Percentiles rank a stretch among this genome's conserved stretches.
These are phyloP conservation scores for Exutisphaerella laricina DNA, from an alignment of 2,329 filamentous ascomycete genomes.

Conservation along the genomic window DNA sequence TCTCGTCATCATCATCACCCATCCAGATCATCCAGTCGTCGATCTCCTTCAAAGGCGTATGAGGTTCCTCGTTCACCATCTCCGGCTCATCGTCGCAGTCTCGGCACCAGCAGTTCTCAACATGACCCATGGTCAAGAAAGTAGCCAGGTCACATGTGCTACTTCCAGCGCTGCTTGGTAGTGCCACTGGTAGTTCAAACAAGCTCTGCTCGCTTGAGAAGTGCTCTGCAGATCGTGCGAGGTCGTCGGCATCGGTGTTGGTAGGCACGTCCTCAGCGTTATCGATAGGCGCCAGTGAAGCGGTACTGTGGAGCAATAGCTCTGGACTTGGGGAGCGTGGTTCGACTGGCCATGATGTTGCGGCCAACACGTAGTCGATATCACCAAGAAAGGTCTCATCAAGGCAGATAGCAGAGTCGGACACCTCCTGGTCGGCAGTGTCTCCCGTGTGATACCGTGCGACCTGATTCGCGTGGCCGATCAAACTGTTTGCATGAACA, in stretches of 20 bases:
- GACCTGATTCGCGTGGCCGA: constrained; percentile 21
- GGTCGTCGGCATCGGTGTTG: constrained; percentile 11
- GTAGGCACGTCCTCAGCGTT: neutral
- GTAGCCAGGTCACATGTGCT: constrained; percentile 24
- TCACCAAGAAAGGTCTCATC: constrained; percentile 11
- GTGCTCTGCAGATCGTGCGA: constrained; percentile 22
- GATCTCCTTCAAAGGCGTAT: constrained; percentile 6
- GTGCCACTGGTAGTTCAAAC: constrained; percentile 15
- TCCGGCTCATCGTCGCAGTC: constrained; percentile 23
- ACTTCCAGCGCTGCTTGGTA: constrained; percentile 8
- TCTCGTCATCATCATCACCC: constrained; percentile 10
- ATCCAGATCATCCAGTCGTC: constrained; percentile 23
- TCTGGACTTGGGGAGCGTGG: neutral
- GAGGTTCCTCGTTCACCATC: constrained; percentile 14
- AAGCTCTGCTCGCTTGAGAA: constrained; percentile 26
- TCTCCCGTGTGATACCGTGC: constrained; percentile 8
- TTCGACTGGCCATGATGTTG: constrained; percentile 11
- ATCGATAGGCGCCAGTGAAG: neutral
- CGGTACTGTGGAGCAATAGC: neutral
- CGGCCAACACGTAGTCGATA: constrained; percentile 17
- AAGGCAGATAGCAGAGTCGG: constrained; percentile 19
- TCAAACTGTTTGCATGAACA: constrained; percentile 28
- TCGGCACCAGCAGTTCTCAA: constrained; percentile 27
- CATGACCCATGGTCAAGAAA: constrained; percentile 29
- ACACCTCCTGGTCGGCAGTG: constrained; percentile 8